These are phyloP conservation scores for Monascus ruber DNA, from an alignment of 2,329 filamentous ascomycete species.

Conservation along the genomic window DNA sequence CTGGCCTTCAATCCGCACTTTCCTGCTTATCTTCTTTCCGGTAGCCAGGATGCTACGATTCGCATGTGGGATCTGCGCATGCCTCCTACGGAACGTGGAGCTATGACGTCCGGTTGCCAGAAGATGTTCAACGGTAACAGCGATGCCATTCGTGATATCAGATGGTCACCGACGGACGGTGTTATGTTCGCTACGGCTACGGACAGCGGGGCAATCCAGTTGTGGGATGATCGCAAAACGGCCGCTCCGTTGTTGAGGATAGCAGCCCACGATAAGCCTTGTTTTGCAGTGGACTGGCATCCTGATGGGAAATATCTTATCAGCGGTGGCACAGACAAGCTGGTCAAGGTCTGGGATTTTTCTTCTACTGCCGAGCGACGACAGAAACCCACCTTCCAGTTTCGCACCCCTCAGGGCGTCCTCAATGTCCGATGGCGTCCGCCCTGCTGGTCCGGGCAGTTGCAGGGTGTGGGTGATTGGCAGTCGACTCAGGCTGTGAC, in stretches of 20 bases:
- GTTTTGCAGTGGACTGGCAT: conserved; percentile 56
- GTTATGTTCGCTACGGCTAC: conserved; percentile 54
- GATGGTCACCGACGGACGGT: conserved; percentile 54
- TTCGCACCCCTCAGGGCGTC: conserved; percentile 51
- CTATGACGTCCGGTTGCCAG: conserved; percentile 44
- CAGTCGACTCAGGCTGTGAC: conserved; percentile 53
- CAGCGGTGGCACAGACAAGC: conserved; percentile 51
- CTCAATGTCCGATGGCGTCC: conserved; percentile 53
- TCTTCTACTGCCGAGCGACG: conserved; percentile 43
- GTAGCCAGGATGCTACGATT: conserved; percentile 53
- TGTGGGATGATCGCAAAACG: conserved; percentile 51
- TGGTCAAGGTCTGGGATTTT: conserved; percentile 55
- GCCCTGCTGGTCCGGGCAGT: conserved; percentile 44
- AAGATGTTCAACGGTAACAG: conserved; percentile 46
- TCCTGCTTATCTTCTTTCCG: conserved; percentile 50
- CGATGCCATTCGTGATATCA: conserved; percentile 51
- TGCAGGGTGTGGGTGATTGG: conserved; percentile 41
- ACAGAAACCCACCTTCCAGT: conserved; percentile 47
- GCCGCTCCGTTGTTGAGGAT: conserved; percentile 49
- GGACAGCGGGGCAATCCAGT: conserved; percentile 51
- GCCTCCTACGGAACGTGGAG: conserved; percentile 36
- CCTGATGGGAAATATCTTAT: conserved; percentile 54
- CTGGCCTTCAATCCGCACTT: conserved; percentile 54
- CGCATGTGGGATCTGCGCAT: conserved; percentile 54
- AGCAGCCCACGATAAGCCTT: conserved; percentile 49